phyloP scores from a whole-genome alignment of 805 yeast genomes.

The Metschnikowia orientalis region DNA sequence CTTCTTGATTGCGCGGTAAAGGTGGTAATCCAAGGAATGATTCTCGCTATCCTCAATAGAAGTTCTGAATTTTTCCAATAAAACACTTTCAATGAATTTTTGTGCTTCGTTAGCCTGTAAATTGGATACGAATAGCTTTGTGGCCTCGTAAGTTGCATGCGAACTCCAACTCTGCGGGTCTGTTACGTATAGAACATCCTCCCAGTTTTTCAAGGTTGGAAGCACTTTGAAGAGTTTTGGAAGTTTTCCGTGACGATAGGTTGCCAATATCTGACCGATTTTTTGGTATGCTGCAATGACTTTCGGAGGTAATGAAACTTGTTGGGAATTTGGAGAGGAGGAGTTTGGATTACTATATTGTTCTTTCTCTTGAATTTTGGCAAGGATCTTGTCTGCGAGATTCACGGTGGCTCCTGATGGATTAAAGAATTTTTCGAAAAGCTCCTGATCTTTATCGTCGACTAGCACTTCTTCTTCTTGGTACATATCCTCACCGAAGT shows the following conservation, averaged over 20 bases:
- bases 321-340: conserved; percentile 33
- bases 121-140: conserved; percentile 88
- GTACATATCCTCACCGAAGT: conserved; percentile 40
- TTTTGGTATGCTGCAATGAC: conserved; percentile 92
- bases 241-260: conserved; percentile 92
- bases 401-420: conserved; percentile 44
- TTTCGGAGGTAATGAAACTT: conserved; percentile 89
- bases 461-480: conserved; percentile 63
- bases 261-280: conserved; percentile 79
- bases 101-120: conserved; percentile 85
- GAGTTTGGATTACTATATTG: conserved; percentile 24
- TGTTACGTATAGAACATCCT: conserved; percentile 88
- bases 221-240: conserved; percentile 96
- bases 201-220: conserved; percentile 93
- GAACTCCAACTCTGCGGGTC: conserved; percentile 94
- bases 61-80: conserved; percentile 67
- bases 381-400: conserved; percentile 91
- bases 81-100: conserved; percentile 63
- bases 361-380: conserved; percentile 77
- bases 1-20: conserved; percentile 88
- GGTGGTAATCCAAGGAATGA: conserved; percentile 82
- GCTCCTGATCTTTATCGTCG: conserved; percentile 75
- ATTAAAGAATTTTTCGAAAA: conserved; percentile 72
- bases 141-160: conserved; percentile 90
- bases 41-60: conserved; percentile 70